Evolutionary conservation across 371 early-diverging fungal genomes (phyloP).

Genomic region (Amoeboaphelidium protococcarum): DNA sequence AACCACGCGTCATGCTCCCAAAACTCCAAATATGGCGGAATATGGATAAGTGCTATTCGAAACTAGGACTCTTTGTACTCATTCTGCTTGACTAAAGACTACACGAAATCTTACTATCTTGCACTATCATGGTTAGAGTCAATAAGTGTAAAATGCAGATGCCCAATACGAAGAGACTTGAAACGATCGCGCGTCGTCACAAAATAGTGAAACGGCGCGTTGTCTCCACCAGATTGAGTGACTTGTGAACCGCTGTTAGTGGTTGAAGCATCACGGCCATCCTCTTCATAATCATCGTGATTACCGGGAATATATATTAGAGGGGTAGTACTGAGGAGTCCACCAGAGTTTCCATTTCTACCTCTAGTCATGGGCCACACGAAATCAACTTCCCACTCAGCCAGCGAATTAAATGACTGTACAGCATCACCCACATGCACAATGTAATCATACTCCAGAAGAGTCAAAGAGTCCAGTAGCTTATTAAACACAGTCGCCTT

Average conservation of each 20-base stretch:
- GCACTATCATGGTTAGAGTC: conserved; percentile 34
- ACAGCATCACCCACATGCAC: conserved; percentile 38
- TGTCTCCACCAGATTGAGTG: conserved; percentile 5
- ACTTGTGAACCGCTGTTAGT: conserved; percentile 19
- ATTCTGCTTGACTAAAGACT: conserved; percentile 21
- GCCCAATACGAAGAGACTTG: too few relatives aligned
- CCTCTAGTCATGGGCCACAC: conserved; percentile 27
- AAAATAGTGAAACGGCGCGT: conserved; percentile 31
- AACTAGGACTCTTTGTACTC: conserved; percentile 26
- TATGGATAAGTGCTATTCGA: conserved; percentile 36
- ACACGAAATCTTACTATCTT: conserved; percentile 31
- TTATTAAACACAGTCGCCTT: conserved; percentile 20
- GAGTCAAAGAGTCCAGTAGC: conserved; percentile 17
- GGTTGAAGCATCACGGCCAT: too few relatives aligned
- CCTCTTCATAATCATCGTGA: conserved; percentile 30
- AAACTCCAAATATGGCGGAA: conserved; percentile 50
- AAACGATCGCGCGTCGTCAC: too few relatives aligned
- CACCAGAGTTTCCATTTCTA: too few relatives aligned
- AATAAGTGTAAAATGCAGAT: conserved; percentile 32
- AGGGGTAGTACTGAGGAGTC: conserved; percentile 26
- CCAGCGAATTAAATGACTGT: conserved; percentile 22
- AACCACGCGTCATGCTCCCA: conserved; percentile 47
- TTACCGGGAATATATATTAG: conserved; percentile 45
- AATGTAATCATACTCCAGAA: conserved; percentile 18
- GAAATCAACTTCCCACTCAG: conserved; percentile 45